Evolutionary conservation across 2,329 filamentous ascomycete genomes (phyloP), one percentile per base, ranked within the genome.

Genomic region (Diaporthe destruens): DNA sequence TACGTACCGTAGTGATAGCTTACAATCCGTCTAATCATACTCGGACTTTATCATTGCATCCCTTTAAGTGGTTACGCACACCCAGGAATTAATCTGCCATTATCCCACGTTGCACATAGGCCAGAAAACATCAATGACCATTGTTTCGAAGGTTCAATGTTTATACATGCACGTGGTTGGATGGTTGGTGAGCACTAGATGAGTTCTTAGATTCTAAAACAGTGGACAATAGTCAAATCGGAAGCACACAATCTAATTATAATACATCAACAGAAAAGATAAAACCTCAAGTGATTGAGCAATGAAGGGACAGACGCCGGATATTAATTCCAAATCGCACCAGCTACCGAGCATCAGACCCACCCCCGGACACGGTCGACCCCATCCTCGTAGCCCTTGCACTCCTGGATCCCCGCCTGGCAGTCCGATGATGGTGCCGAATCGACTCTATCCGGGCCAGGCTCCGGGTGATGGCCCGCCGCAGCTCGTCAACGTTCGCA

Each of bases 361-460:
- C 44, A 39, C 12, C 44, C 55, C 36, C 32, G 47, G 57, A 18
- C 14, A 42, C 1, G 2, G n/a, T 29, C 34, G 23, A 61, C 11
- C 32, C 23, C 36, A 14, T 14, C 18, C 55, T 39, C 32, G 55
- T 42, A 16, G 34, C 1, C 32, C 68, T 61, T 16, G 25, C 68
- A 29, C 20, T n/a, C 36, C 68, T 32, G 0, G 55, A 70, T 0
- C 20, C 12, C 23, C 55, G 44, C 39, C 55, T 61, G 42, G 11
- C 39, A 16, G 53, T 53, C 12, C 66, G 53, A 16, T 56, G 66
- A 51, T 70, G 68, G 16, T 61, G 68, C 34, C 68, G 25, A 7
- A 70, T 53, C 2, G 68, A 70, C 36, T 70, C 68, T 53, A 70
- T 70, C 34, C 55, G 44, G 44, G 68, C 68, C 11, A 44, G 32